phyloP scores from a whole-genome alignment of 106 monocot genomes.

The Platanthera guangdongensis region DNA sequence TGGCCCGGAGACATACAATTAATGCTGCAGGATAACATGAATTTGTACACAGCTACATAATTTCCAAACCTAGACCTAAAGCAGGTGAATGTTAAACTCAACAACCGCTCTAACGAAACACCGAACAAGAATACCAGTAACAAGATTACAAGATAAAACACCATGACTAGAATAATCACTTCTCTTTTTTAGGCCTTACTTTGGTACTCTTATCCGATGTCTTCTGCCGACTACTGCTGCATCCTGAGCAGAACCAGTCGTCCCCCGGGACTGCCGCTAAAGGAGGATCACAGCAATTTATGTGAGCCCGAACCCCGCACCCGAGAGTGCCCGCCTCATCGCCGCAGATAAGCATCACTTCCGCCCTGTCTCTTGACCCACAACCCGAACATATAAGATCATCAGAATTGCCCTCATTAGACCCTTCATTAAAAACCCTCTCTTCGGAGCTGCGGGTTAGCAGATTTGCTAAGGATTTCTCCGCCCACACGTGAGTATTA shows the following conservation, averaged over 20 bases:
- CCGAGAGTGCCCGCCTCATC: constrained; percentile 42
- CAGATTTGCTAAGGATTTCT: constrained; percentile 41
- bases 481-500: constrained; percentile 48
- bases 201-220: background rate
- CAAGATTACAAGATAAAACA: background rate
- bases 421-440: constrained; percentile 14
- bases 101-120: background rate
- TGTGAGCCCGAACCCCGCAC: constrained; percentile 74
- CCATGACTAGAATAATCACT: background rate
- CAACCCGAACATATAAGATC: constrained; percentile 53
- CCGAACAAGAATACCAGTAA: background rate
- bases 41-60: background rate
- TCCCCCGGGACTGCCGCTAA: constrained; percentile 50
- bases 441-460: constrained; percentile 33
- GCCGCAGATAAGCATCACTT: constrained; percentile 84
- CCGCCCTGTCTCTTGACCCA: constrained; percentile 36
- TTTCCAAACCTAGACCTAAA: background rate
- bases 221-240: constrained; percentile 11
- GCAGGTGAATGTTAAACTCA: background rate
- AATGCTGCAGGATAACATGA: background rate
- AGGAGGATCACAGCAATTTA: constrained; percentile 75
- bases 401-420: constrained; percentile 12
- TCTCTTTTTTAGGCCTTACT: constrained; percentile 4
- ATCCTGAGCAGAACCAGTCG: constrained; percentile 73
- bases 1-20: no score